phyloP scores from a whole-genome alignment of 257 asterid genomes.

The Craterostigma plantagineum region DNA sequence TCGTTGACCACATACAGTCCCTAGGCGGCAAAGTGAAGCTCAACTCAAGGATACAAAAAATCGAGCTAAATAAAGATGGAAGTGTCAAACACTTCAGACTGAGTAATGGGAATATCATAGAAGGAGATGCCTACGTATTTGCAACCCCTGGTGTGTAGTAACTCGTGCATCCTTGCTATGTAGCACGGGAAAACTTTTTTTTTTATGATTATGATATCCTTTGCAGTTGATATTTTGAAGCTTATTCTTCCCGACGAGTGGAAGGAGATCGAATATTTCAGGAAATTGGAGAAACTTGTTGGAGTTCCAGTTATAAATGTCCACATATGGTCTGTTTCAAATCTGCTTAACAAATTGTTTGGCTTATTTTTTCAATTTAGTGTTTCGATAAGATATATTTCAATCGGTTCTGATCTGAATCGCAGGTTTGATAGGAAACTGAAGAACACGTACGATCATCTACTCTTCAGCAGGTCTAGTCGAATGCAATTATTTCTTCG shows the following conservation, averaged over 20 bases:
- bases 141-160: slow-evolving; percentile 80
- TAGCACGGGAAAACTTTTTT: no score
- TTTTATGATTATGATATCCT: slow-evolving; percentile 9
- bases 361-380: neutral
- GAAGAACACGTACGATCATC: slow-evolving; percentile 77
- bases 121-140: slow-evolving; percentile 83
- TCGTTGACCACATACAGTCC: slow-evolving; percentile 61
- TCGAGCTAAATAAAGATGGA: slow-evolving; percentile 62
- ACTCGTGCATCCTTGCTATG: no score
- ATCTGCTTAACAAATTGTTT: neutral
- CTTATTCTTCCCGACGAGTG: slow-evolving; percentile 82
- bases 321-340: slow-evolving; percentile 57
- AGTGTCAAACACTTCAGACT: slow-evolving; percentile 46
- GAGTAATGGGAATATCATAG: slow-evolving; percentile 36
- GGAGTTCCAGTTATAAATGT: slow-evolving; percentile 97
- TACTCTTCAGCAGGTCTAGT: slow-evolving; percentile 96
- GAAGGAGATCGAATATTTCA: slow-evolving; percentile 69
- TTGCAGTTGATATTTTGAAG: slow-evolving; percentile 86
- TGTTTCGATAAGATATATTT: neutral
- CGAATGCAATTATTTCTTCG: no score
- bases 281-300: slow-evolving; percentile 61
- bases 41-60: slow-evolving; percentile 64
- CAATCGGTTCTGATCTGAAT: no score
- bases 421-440: slow-evolving; percentile 96
- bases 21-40: slow-evolving; percentile 68